Evolutionary conservation across 768 basidiomycete genomes (phyloP).

Genomic region (Termitomyces sp.): DNA sequence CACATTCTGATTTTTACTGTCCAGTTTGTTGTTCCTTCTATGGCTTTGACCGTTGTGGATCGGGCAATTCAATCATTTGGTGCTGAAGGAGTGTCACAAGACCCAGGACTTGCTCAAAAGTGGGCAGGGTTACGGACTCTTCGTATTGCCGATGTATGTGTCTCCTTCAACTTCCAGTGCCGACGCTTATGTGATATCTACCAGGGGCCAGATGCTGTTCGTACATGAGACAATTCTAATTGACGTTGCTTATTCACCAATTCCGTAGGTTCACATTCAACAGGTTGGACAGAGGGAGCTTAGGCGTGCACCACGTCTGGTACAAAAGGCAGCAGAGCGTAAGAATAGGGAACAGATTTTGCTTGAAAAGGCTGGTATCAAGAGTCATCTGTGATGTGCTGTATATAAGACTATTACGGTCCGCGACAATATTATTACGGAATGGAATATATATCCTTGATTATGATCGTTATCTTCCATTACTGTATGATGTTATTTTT

Average conservation of each 20-base stretch:
- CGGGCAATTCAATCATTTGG: slow-evolving; percentile 96
- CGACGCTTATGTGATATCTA: background rate
- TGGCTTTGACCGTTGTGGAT: slow-evolving; percentile 88
- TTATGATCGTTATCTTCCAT: no score
- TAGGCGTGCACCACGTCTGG: slow-evolving; percentile 65
- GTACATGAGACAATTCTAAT: slow-evolving; percentile 20
- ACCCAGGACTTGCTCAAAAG: slow-evolving; percentile 72
- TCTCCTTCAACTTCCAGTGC: slow-evolving; percentile 4
- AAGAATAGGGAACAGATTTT: slow-evolving; percentile 61
- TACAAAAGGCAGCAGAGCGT: slow-evolving; percentile 48
- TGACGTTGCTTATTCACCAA: slow-evolving; percentile 15
- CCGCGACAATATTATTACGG: background rate
- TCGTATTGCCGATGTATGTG: slow-evolving; percentile 78
- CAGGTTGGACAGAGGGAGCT: slow-evolving; percentile 92
- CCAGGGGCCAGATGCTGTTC: slow-evolving; percentile 77
- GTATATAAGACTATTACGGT: background rate
- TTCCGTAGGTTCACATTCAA: slow-evolving; percentile 79
- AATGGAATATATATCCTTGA: background rate
- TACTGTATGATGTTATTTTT: no score
- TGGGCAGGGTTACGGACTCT: slow-evolving; percentile 86
- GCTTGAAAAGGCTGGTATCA: slow-evolving; percentile 58
- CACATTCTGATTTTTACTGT: background rate
- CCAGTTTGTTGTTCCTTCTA: slow-evolving; percentile 90
- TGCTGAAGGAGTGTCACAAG: slow-evolving; percentile 94
- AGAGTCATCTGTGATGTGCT: slow-evolving; percentile 39